A percentile compares a stretch with the other conserved stretches of the same genome.
Conservation (phyloP, 2,329 filamentous ascomycete species). For the Camillea tinctor region DNA sequence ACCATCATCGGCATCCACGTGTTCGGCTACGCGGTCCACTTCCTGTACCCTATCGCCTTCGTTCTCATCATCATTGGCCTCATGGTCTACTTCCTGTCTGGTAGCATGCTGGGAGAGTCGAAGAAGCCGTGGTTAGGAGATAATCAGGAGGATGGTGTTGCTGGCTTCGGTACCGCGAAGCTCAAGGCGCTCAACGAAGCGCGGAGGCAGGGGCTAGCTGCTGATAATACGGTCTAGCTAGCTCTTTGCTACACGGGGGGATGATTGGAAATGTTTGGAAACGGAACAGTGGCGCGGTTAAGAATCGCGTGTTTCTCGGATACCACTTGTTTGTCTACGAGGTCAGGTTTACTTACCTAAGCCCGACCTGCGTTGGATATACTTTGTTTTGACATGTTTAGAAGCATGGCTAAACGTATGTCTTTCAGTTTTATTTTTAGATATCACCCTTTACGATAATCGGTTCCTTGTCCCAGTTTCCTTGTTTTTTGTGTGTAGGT, state of each 20-base stretch:
- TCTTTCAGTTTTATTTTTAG: not conserved
- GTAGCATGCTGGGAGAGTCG: conserved; percentile 78
- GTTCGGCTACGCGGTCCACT: conserved; percentile 78
- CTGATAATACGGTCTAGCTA: conserved; percentile 10
- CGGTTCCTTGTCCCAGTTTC: not conserved
- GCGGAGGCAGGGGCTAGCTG: conserved; percentile 37
- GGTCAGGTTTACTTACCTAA: not conserved
- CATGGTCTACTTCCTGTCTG: conserved; percentile 82
- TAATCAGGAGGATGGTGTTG: conserved; percentile 78
- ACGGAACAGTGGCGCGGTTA: not conserved
- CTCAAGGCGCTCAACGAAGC: conserved; percentile 65
- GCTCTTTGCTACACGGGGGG: not conserved
- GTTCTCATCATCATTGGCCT: conserved; percentile 86
- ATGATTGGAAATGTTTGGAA: not conserved
- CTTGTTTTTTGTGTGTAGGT: not conserved
- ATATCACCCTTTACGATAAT: not conserved
- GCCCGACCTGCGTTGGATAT: not conserved
- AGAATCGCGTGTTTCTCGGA: not conserved
- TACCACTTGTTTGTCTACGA: not conserved
- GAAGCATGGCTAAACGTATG: not conserved
- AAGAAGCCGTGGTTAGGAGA: conserved; percentile 93
- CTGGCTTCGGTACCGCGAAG: conserved; percentile 83
- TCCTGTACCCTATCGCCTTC: conserved; percentile 93
- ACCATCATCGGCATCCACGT: conserved; percentile 88
- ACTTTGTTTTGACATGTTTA: not conserved